A percentile compares a stretch with the other conserved stretches of the same genome.
Conservation (phyloP, 129 eudicot species). For the Arctium lappa region DNA sequence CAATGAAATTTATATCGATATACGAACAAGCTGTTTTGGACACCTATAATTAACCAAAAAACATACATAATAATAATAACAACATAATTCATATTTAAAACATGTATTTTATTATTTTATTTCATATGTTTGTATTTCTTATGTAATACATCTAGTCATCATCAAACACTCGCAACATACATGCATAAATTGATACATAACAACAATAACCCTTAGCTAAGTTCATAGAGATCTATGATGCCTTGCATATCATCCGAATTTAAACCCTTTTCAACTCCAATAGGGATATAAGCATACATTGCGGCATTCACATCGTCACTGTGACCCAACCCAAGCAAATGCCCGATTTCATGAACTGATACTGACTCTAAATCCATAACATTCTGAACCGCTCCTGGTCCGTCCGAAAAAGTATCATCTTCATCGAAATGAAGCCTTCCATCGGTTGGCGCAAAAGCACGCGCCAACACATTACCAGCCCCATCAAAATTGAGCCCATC, state of each 20-base stretch:
- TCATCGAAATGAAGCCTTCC: conserved; percentile 12
- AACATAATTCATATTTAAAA: too few species aligned
- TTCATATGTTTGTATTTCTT: too few species aligned
- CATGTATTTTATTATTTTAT: too few species aligned
- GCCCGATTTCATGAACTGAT: conserved; percentile 15
- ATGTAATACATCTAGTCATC: too few species aligned
- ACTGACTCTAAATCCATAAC: not conserved
- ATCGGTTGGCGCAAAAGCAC: conserved; percentile 1
- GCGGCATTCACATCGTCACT: not conserved
- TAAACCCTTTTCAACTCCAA: not conserved
- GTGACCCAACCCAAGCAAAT: conserved; percentile 14
- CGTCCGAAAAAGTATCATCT: not conserved
- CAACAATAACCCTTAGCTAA: too few species aligned
- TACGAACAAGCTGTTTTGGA: too few species aligned
- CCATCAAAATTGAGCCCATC: not conserved
- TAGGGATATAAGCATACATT: not conserved
- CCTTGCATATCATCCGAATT: conserved; percentile 16
- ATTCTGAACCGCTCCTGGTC: not conserved
- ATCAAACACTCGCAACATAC: too few species aligned
- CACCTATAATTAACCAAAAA: too few species aligned
- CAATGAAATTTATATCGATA: too few species aligned
- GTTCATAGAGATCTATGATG: conserved; percentile 7
- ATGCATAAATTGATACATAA: too few species aligned
- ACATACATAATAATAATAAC: too few species aligned
- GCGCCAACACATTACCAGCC: not conserved